A percentile compares a stretch with the other conserved stretches of the same genome.
These are phyloP conservation scores for Lophium mytilinum DNA, from an alignment of 495 filamentous ascomycete genomes.

Conservation along the genomic window DNA sequence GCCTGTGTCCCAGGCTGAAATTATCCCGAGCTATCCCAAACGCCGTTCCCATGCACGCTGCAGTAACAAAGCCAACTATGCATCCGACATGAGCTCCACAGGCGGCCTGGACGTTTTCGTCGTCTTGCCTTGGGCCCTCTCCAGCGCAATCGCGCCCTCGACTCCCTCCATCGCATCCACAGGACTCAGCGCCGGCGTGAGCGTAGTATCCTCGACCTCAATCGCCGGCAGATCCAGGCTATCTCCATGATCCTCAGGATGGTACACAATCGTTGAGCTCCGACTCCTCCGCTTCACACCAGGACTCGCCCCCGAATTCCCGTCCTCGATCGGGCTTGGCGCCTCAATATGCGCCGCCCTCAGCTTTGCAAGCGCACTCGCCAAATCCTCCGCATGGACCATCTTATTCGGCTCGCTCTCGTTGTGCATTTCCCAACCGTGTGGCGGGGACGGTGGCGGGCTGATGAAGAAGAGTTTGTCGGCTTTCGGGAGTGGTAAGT, in stretches of 20 bases:
- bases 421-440: constrained; percentile 82
- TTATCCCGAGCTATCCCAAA: no score
- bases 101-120: constrained; percentile 78
- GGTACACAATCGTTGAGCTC: constrained; percentile 65
- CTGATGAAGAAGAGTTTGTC: constrained; percentile 96
- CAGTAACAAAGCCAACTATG: neutral
- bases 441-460: constrained; percentile 82
- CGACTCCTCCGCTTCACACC: constrained; percentile 38
- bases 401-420: constrained; percentile 92
- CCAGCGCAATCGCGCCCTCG: constrained; percentile 36
- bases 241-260: constrained; percentile 64
- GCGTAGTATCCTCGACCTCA: constrained; percentile 80
- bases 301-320: constrained; percentile 16
- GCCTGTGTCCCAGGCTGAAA: no score
- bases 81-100: constrained; percentile 69
- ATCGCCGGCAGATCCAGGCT: constrained; percentile 79
- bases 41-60: no score
- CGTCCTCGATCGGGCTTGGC: constrained; percentile 28
- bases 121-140: constrained; percentile 31
- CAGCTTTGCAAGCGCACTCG: constrained; percentile 57
- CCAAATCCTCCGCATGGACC: constrained; percentile 85
- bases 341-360: constrained; percentile 28
- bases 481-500: constrained; percentile 72
- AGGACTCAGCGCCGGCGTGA: constrained; percentile 38
- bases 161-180: constrained; percentile 32